Evolutionary conservation across 1,139 yeast species (phyloP), one percentile per base, ranked within the genome.

Genomic region (Suhomyces kunorum): DNA sequence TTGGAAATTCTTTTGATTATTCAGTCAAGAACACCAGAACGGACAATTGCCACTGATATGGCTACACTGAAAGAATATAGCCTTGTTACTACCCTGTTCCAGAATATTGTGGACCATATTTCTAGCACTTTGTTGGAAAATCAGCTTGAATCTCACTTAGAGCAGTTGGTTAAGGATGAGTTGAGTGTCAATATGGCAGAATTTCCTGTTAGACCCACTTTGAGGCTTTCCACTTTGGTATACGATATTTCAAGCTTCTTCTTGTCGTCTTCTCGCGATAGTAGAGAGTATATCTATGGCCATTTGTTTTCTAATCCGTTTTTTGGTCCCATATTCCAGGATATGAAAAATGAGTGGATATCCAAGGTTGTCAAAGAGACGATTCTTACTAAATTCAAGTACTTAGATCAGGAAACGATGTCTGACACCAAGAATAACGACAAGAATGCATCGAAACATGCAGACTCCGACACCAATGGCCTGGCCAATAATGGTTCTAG

Each of bases 331-430:
- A 32, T 45, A 2, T 70, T 66, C 41, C 42, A 50, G 4, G 32
- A 40, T 8, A 38, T 47, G 12, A 69, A 69, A 46, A 61, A 64
- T 38, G 42, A 55, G 8, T 68, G 73, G 73, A 32, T 53, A n/a
- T 28, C 42, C 8, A 35, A 30, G 8, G 32, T 53, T 22, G 32
- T 49, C 2, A 40, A 43, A 1, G 32, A 30, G 18, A 44, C 27
- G 24, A 24, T 34, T 24, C 31, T 36, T 9, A 18, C 32, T 6
- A 19, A 29, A 13, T 29, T 29, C 14, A n/a, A n/a, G n/a, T n/a
- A n/a, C n/a, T n/a, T n/a, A n/a, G n/a, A n/a, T n/a, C n/a, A n/a
- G n/a, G n/a, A n/a, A n/a, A n/a, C n/a, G n/a, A n/a, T n/a, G n/a
- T n/a, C n/a, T n/a, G n/a, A n/a, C n/a, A n/a, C n/a, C n/a, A n/a